Evolutionary conservation across 352 stramenopile genomes (phyloP), one percentile per base, ranked within the genome.

Genomic region (Phytophthora citrophthora): DNA sequence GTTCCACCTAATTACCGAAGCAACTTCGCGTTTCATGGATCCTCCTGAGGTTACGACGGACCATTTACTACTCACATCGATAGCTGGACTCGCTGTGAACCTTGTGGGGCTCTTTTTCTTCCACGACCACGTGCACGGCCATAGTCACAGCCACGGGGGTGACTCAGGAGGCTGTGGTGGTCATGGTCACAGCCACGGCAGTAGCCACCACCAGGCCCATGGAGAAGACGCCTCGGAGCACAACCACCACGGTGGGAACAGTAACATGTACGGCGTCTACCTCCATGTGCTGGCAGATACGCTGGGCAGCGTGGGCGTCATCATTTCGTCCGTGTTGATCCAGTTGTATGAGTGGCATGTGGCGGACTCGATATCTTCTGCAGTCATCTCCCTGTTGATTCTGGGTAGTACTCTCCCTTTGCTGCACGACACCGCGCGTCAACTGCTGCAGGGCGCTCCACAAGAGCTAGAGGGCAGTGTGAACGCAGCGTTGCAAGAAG

Each of bases 211-310:
- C 44, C 77, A 90, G 36, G 49, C 58, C 9, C 81, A 92, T 34
- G 76, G 81, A 5, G 70, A 86, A 61, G 56, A 70, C 23, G 77
- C 86, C 39, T 72, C 53, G 2, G 60, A 77, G 44, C 18, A 41
- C 18, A 53, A 56, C 4, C 27, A 62, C 8, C 43, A 64, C 18
- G 58, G 63, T 45, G 83, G 72, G 48, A 96, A 95, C 64, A 90
- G 75, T 55, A 97, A 97, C 72, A 95, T 97, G 79, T 90, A 97
- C 61, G 91, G 88, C 9, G 89, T 97, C 13, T 96, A 97, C 41
- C 75, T 97, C 24, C 91, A 97, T 55, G 87, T 97, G 20, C 62
- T 96, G 44, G 89, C 89, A 1, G 91, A 97, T 57, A 94, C 90
- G 12, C 72, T 97, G 26, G 91, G 91, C 16, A 96, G 87, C 61